Conservation (phyloP, 2,329 filamentous ascomycete genomes). For the Didymella pomorum region DNA sequence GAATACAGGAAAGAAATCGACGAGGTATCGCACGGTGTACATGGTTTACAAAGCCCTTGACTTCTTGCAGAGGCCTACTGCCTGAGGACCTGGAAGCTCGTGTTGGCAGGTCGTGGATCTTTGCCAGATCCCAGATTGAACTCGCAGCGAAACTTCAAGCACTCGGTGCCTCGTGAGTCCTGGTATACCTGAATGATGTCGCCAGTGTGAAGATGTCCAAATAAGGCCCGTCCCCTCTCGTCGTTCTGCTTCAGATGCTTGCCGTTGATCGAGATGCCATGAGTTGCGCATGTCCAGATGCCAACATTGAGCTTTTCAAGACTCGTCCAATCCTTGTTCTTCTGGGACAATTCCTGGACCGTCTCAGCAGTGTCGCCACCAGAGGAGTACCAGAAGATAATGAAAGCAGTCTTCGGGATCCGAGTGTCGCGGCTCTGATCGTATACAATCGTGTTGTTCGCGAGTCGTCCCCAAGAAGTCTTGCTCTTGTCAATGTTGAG, state of each 20-base stretch:
- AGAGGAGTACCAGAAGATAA: constrained; percentile 67
- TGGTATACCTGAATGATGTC: constrained; percentile 80
- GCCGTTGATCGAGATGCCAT: constrained; percentile 80
- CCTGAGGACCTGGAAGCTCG: constrained; percentile 33
- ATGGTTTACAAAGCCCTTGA: background rate
- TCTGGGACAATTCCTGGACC: constrained; percentile 51
- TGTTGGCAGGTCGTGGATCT: constrained; percentile 35
- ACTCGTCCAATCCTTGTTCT: constrained; percentile 62
- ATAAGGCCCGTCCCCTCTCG: constrained; percentile 61
- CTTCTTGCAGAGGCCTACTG: background rate
- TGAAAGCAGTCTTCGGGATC: constrained; percentile 83
- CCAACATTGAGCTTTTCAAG: constrained; percentile 69
- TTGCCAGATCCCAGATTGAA: constrained; percentile 53
- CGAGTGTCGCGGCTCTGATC: constrained; percentile 68
- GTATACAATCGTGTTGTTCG: constrained; percentile 73
- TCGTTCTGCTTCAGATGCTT: constrained; percentile 67
- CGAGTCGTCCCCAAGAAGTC: constrained; percentile 79
- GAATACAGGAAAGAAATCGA: background rate
- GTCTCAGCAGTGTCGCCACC: constrained; percentile 74
- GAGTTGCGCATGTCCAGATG: constrained; percentile 80
- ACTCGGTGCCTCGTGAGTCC: constrained; percentile 44
- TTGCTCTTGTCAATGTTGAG: constrained; percentile 69
- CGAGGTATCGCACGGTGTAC: background rate
- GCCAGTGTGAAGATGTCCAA: constrained; percentile 75
- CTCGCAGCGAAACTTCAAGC: constrained; percentile 55